Evolutionary conservation across 106 monocot genomes (phyloP).

Genomic region (Acorus calamus): DNA sequence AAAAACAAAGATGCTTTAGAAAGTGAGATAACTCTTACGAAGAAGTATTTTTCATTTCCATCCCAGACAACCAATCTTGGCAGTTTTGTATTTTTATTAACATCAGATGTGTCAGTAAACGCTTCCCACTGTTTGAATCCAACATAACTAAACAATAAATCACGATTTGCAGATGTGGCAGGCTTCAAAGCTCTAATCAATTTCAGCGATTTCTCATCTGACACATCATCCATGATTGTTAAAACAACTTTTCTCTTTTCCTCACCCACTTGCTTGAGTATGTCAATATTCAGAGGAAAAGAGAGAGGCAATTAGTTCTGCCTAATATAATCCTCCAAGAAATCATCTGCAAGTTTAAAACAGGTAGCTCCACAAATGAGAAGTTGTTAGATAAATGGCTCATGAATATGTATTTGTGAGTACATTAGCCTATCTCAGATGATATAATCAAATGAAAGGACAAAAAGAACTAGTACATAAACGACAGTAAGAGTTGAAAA

Average conservation of each 20-base stretch:
- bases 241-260: constrained; percentile 73
- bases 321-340: constrained; percentile 79
- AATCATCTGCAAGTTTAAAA: constrained; percentile 39
- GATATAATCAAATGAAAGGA: too few species aligned
- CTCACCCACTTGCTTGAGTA: constrained; percentile 70
- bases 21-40: constrained; percentile 39
- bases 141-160: constrained; percentile 80
- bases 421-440: too few species aligned
- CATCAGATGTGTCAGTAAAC: constrained; percentile 71
- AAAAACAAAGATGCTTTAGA: neutral
- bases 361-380: neutral
- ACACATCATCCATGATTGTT: constrained; percentile 61
- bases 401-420: too few species aligned
- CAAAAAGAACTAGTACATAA: too few species aligned
- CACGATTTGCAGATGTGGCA: constrained; percentile 86
- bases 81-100: constrained; percentile 42
- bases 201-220: constrained; percentile 39
- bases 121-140: constrained; percentile 90
- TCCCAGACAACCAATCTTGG: constrained; percentile 88
- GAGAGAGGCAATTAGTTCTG: constrained; percentile 68
- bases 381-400: neutral
- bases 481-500: too few species aligned
- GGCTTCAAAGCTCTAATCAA: constrained; percentile 72
- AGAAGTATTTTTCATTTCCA: constrained; percentile 71
- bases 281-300: constrained; percentile 77